Conservation (phyloP, 805 yeast genomes). For the Suhomyces canberraensis region DNA sequence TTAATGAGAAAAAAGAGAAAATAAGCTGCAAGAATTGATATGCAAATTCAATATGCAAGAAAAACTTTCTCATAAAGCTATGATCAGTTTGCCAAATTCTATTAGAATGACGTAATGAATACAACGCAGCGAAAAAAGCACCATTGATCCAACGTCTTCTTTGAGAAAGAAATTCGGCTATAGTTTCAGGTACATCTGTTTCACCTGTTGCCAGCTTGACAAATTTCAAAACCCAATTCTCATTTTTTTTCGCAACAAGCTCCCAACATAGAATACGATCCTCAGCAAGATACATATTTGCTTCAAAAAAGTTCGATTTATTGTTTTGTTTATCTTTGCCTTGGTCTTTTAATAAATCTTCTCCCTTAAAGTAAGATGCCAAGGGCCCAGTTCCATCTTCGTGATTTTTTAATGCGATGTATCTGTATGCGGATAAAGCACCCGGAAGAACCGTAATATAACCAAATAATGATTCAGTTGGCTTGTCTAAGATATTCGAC, state of each 20-base stretch:
- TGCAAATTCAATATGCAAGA: constrained; percentile 22
- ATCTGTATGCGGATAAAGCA: constrained; percentile 92
- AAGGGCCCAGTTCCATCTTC: constrained; percentile 93
- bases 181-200: constrained; percentile 27
- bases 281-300: constrained; percentile 50
- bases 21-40: constrained; percentile 21
- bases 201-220: constrained; percentile 31
- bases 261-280: constrained; percentile 31
- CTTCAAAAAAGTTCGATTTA: constrained; percentile 80
- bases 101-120: constrained; percentile 21
- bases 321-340: constrained; percentile 24
- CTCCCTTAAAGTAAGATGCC: constrained; percentile 87
- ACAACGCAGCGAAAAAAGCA: constrained; percentile 28
- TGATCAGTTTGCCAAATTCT: constrained; percentile 27
- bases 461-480: constrained; percentile 88
- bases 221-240: constrained; percentile 27
- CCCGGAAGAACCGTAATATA: constrained; percentile 94
- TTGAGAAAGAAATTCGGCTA: constrained; percentile 26
- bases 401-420: constrained; percentile 78
- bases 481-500: constrained; percentile 95
- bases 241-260: constrained; percentile 23
- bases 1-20: constrained; percentile 25
- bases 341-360: constrained; percentile 41
- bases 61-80: constrained; percentile 18
- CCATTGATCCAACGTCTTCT: constrained; percentile 31